A percentile compares a stretch with the other conserved stretches of the same genome.
Evolutionary conservation across 768 basidiomycete species (phyloP).

Genomic region (Russula emetica): DNA sequence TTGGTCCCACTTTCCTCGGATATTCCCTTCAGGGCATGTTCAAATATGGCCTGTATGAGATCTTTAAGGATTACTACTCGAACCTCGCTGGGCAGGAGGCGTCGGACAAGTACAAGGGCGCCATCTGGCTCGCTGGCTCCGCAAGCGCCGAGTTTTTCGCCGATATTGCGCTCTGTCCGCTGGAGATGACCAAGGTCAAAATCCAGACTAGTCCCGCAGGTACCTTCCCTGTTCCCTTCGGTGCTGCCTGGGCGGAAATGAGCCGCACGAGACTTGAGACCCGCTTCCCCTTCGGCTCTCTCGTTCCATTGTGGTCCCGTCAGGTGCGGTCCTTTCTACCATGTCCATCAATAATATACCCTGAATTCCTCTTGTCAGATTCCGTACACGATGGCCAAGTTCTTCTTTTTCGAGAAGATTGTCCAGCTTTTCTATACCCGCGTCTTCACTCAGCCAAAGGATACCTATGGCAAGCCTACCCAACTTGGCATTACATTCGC

Average conservation of each 20-base stretch:
- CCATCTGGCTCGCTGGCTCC: slow-evolving; percentile 91
- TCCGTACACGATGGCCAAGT: slow-evolving; percentile 99
- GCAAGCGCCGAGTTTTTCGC: slow-evolving; percentile 95
- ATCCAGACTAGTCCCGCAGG: slow-evolving; percentile 75
- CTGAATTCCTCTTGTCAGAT: slow-evolving; percentile 49
- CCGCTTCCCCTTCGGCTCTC: slow-evolving; percentile 80
- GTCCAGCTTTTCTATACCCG: slow-evolving; percentile 84
- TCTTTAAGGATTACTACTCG: slow-evolving; percentile 92
- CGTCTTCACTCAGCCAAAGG: slow-evolving; percentile 77
- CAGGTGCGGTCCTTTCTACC: slow-evolving; percentile 47
- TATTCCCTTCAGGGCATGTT: slow-evolving; percentile 96
- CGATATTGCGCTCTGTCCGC: slow-evolving; percentile 91
- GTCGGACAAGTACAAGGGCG: slow-evolving; percentile 74
- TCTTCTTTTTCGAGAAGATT: slow-evolving; percentile 92
- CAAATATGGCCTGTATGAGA: slow-evolving; percentile 97
- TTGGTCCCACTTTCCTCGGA: slow-evolving; percentile 89
- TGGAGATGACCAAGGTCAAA: slow-evolving; percentile 92
- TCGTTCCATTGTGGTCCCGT: slow-evolving; percentile 85
- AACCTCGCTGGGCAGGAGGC: slow-evolving; percentile 85
- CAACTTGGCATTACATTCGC: slow-evolving; percentile 87
- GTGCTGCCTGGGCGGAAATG: slow-evolving; percentile 70
- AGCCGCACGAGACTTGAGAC: slow-evolving; percentile 59
- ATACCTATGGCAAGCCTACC: slow-evolving; percentile 71
- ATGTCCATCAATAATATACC: background rate
- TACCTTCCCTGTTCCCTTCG: slow-evolving; percentile 74